Evolutionary conservation across 129 eudicot genomes (phyloP).

Genomic region (Chrysanthemum seticuspe): DNA sequence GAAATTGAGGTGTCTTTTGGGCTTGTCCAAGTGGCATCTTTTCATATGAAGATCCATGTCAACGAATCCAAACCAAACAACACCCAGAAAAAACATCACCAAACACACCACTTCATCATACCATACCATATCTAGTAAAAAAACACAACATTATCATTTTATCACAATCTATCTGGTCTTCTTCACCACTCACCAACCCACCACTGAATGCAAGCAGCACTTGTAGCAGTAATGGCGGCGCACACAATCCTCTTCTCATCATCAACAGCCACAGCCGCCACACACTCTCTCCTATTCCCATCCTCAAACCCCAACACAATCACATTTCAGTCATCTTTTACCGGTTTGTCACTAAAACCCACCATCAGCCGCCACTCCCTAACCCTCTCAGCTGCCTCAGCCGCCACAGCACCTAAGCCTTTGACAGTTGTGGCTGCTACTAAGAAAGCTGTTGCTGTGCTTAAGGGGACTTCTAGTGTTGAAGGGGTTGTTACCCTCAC

Average conservation of each 20-base stretch:
- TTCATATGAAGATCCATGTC: not conserved
- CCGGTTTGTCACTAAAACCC: conserved; percentile 53
- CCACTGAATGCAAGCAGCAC: conserved; percentile 57
- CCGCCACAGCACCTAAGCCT: conserved; percentile 44
- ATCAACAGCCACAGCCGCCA: conserved; percentile 15
- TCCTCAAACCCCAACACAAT: conserved; percentile 36
- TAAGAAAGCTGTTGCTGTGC: conserved; percentile 91
- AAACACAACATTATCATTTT: conserved; percentile 32
- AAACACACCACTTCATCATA: not conserved
- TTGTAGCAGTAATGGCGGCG: conserved; percentile 83
- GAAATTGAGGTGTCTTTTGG: not conserved
- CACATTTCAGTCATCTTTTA: conserved; percentile 45
- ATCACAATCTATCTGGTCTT: conserved; percentile 13
- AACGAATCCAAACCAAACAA: conserved; percentile 20
- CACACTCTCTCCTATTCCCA: conserved; percentile 37
- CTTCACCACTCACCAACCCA: not conserved
- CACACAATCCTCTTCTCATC: conserved; percentile 55
- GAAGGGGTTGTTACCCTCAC: conserved; percentile 91
- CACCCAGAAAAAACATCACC: not conserved
- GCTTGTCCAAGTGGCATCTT: conserved; percentile 3
- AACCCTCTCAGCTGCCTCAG: conserved; percentile 39
- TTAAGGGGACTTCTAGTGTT: conserved; percentile 78
- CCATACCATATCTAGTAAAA: conserved; percentile 13
- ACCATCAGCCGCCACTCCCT: conserved; percentile 41
- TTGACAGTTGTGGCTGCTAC: conserved; percentile 77